Conservation (phyloP, 345 rosid genomes). For the Eucalyptus curtisii region DNA sequence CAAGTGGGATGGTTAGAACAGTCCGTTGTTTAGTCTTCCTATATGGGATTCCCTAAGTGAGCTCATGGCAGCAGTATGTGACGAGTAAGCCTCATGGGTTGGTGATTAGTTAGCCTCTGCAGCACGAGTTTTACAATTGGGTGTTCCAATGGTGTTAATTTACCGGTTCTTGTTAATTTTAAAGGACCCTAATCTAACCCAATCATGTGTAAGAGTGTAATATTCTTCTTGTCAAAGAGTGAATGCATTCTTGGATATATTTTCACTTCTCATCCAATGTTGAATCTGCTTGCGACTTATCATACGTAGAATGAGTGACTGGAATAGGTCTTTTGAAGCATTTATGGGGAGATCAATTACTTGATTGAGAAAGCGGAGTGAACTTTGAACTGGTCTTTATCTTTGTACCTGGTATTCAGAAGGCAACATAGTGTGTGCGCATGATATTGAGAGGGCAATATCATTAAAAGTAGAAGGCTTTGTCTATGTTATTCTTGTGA, state of each 20-base stretch:
- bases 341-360: background rate
- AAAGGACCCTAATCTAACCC: background rate
- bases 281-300: background rate
- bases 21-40: constrained; percentile 8
- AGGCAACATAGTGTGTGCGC: background rate
- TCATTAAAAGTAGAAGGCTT: background rate
- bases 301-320: background rate
- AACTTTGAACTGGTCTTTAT: background rate
- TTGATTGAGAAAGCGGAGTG: background rate
- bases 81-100: background rate
- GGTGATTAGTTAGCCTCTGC: background rate
- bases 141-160: background rate
- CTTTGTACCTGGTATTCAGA: background rate
- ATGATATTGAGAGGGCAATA: background rate
- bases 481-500: background rate
- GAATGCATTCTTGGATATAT: background rate
- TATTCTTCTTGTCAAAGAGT: background rate
- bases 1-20: constrained; percentile 1
- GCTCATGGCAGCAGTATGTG: constrained; percentile 13
- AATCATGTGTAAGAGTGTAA: background rate
- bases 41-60: constrained; percentile 16
- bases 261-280: background rate
- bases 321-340: background rate
- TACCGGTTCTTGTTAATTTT: background rate
- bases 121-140: background rate